Evolutionary conservation across 83 land plant genomes (phyloP), one percentile per base, ranked within the genome.

Genomic region (Picea engelmannii): DNA sequence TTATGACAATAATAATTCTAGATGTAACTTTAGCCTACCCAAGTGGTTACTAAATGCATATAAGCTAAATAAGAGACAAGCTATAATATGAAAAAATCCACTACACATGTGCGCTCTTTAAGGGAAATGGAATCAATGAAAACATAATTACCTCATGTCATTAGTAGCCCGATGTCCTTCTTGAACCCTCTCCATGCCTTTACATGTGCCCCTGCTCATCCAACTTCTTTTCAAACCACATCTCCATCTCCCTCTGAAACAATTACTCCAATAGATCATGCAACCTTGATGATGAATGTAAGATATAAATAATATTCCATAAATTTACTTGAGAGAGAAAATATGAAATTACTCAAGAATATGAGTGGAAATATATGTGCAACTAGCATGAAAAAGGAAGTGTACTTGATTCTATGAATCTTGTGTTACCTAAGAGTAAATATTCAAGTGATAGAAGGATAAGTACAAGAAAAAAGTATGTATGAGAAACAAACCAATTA

Each of bases 151-250:
- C 49, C 21, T 13, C 6, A 21, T 42, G 6, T 47, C 20, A 20
- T 38, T 71, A 71, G 3, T 1, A 42, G 23, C 10, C 7, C 0
- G 0, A n/a, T n/a, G 21, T 20, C 52, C 76, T 71, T 42, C 11
- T 20, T 47, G 18, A 1, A 38, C 76, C 7, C 24, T 69, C 21
- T 69, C 16, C 21, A 69, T 15, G 49, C 20, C 1, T 40, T 69
- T 69, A 40, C 74, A 71, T 40, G 44, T 35, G 38, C 42, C 44
- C 71, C 1, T 68, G 42, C 76, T 40, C 49, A 6, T 10, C 20
- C 52, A 71, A 42, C 76, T 71, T 71, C 24, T 71, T 71, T 42
- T 47, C 76, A n/a, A 71, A 40, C 52, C 6, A 21, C 15, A 71
- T 38, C n/a, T 38, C 3, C 15, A 38, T 40, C 3, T 42, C 76